These are phyloP conservation scores for Jackrogersella minutella DNA, from an alignment of 495 filamentous ascomycete species.

Conservation along the genomic window DNA sequence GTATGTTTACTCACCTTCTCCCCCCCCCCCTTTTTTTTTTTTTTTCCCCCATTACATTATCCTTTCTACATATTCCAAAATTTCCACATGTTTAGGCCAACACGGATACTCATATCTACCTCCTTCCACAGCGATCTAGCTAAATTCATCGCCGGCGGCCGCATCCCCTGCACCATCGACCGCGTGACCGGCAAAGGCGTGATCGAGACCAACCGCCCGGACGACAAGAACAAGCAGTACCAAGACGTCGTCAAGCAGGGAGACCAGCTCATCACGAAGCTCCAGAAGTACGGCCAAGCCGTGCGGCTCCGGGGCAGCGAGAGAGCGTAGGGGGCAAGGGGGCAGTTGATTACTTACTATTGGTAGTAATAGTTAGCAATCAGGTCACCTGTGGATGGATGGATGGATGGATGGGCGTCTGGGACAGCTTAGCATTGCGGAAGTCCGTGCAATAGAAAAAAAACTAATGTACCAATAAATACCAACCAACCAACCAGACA, in stretches of 20 bases:
- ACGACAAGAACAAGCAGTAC: slow-evolving; percentile 99
- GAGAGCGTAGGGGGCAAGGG: slow-evolving; percentile 60
- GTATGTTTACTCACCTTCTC: slow-evolving; percentile 56
- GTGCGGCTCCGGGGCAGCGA: slow-evolving; percentile 94
- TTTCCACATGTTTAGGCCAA: too few species aligned
- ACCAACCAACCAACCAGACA: slow-evolving; percentile 4
- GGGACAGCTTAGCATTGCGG: slow-evolving; percentile 6
- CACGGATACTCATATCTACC: too few species aligned
- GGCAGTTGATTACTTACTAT: neutral
- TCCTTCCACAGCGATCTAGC: slow-evolving; percentile 77
- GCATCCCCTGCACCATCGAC: slow-evolving; percentile 96
- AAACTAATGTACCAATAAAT: slow-evolving; percentile 31
- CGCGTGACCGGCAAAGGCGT: slow-evolving; percentile 86
- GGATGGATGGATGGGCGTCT: neutral
- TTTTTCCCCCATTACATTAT: neutral
- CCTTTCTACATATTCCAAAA: neutral
- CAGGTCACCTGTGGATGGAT: neutral
- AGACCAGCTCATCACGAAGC: slow-evolving; percentile 95
- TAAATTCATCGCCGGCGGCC: slow-evolving; percentile 94
- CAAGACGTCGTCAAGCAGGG: slow-evolving; percentile 96
- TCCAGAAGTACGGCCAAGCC: slow-evolving; percentile 98
- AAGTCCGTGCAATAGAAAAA: slow-evolving; percentile 18
- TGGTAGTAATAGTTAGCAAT: neutral
- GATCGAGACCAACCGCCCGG: slow-evolving; percentile 96
- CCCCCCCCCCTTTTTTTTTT: neutral